phyloP scores from a whole-genome alignment of 345 rosid species.

The Acer campestre region DNA sequence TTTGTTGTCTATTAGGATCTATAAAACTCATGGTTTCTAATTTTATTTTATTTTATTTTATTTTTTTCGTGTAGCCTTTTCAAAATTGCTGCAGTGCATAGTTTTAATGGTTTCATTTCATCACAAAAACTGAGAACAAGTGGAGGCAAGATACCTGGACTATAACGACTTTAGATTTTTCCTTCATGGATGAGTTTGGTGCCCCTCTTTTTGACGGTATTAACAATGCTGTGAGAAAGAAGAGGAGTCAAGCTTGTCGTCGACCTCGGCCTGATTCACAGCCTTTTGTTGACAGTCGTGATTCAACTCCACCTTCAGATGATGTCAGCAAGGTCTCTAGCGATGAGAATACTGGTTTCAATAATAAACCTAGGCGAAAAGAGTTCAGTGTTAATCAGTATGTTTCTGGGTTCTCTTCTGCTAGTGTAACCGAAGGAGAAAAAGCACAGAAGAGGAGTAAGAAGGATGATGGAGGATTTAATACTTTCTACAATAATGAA shows the following conservation, averaged over 20 bases:
- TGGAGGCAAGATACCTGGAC: conserved; percentile 10
- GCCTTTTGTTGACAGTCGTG: conserved; percentile 34
- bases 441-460: conserved; percentile 28
- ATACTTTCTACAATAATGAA: conserved; percentile 40
- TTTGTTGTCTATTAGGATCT: conserved; percentile 5
- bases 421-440: conserved; percentile 32
- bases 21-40: background rate
- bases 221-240: conserved; percentile 62
- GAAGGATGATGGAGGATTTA: conserved; percentile 43
- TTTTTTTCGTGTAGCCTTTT: conserved; percentile 13
- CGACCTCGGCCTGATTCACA: conserved; percentile 64
- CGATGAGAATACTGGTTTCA: conserved; percentile 59
- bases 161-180: conserved; percentile 8
- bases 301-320: conserved; percentile 48
- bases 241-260: conserved; percentile 64
- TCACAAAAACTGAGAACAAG: conserved; percentile 22
- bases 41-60: background rate
- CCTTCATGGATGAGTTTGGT: conserved; percentile 57
- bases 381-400: conserved; percentile 74
- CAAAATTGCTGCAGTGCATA: background rate
- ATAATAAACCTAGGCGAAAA: conserved; percentile 55
- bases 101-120: background rate
- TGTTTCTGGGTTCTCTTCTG: conserved; percentile 47
- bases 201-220: conserved; percentile 37
- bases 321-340: conserved; percentile 58